Conservation (phyloP, 345 rosid species). For the Camelina laxa region DNA sequence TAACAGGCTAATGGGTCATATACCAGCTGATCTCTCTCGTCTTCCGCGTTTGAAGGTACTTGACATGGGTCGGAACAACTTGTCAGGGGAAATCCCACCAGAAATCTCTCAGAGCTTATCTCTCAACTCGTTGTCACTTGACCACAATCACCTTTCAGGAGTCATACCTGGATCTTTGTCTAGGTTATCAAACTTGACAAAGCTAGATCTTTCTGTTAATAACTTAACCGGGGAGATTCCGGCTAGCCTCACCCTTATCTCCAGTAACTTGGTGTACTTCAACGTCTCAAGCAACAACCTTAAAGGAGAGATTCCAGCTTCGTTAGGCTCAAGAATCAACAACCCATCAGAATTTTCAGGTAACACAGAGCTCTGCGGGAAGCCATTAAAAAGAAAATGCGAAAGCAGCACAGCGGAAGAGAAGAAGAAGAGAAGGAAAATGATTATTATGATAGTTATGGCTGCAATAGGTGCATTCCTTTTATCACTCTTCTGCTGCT, state of each 20-base stretch:
- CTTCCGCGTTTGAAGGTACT: slow-evolving; percentile 60
- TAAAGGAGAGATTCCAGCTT: slow-evolving; percentile 70
- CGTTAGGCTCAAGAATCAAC: slow-evolving; percentile 63
- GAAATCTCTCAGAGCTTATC: slow-evolving; percentile 59
- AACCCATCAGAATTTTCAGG: slow-evolving; percentile 61
- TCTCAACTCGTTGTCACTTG: slow-evolving; percentile 56
- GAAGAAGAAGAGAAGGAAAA: slow-evolving; percentile 58
- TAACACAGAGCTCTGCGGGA: slow-evolving; percentile 71
- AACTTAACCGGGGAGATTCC: slow-evolving; percentile 83
- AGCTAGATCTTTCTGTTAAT: slow-evolving; percentile 77
- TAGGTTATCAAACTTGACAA: slow-evolving; percentile 57
- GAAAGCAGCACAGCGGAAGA: slow-evolving; percentile 37
- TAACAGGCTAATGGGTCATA: slow-evolving; percentile 61
- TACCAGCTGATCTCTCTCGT: slow-evolving; percentile 76
- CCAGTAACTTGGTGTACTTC: slow-evolving; percentile 56
- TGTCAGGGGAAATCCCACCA: slow-evolving; percentile 72
- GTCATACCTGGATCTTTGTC: slow-evolving; percentile 68
- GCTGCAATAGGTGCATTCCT: slow-evolving; percentile 63
- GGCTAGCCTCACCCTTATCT: slow-evolving; percentile 50
- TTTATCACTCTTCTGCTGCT: slow-evolving; percentile 77
- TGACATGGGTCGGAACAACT: slow-evolving; percentile 70
- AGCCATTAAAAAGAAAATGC: slow-evolving; percentile 64
- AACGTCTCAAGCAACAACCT: slow-evolving; percentile 79
- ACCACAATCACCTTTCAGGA: slow-evolving; percentile 72
- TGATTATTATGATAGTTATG: slow-evolving; percentile 63